These are phyloP conservation scores for Podospora sp. DNA, from an alignment of 495 filamentous ascomycete genomes.

Conservation along the genomic window DNA sequence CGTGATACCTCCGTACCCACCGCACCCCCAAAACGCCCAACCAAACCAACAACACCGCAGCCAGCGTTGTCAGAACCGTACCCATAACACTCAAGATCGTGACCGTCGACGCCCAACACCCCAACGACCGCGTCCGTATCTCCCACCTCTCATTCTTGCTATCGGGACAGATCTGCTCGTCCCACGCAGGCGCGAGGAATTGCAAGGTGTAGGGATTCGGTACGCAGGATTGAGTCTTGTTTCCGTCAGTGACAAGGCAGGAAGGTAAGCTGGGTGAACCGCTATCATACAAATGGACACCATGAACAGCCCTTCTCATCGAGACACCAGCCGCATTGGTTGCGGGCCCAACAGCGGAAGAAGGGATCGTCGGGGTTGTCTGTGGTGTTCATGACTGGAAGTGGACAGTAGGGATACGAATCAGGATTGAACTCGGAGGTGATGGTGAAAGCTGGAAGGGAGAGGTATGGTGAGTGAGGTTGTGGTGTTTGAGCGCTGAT, in stretches of 20 bases:
- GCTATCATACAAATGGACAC: constrained; percentile 51
- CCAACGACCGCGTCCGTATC: constrained; percentile 49
- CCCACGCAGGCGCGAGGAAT: constrained; percentile 49
- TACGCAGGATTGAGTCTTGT: constrained; percentile 52
- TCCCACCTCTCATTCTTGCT: constrained; percentile 53
- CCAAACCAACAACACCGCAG: constrained; percentile 37
- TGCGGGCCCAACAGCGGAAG: constrained; percentile 49
- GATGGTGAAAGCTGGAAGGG: background rate
- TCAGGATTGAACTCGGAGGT: background rate
- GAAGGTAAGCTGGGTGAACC: background rate
- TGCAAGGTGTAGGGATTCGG: constrained; percentile 45
- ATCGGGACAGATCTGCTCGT: constrained; percentile 51
- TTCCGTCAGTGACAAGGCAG: background rate
- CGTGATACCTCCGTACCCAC: constrained; percentile 26
- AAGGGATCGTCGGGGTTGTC: constrained; percentile 33
- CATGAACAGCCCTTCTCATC: constrained; percentile 46
- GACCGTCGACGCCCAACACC: constrained; percentile 56
- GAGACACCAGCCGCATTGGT: constrained; percentile 50
- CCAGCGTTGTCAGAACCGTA: constrained; percentile 42
- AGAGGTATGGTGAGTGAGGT: background rate
- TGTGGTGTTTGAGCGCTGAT: background rate
- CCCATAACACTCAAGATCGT: constrained; percentile 48
- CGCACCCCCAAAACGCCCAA: constrained; percentile 24
- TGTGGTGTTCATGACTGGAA: constrained; percentile 2
- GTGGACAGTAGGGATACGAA: background rate